A percentile compares a stretch with the other conserved stretches of the same genome.
phyloP scores from a whole-genome alignment of 2,329 filamentous ascomycete genomes.

The Exophiala alcalophila region DNA sequence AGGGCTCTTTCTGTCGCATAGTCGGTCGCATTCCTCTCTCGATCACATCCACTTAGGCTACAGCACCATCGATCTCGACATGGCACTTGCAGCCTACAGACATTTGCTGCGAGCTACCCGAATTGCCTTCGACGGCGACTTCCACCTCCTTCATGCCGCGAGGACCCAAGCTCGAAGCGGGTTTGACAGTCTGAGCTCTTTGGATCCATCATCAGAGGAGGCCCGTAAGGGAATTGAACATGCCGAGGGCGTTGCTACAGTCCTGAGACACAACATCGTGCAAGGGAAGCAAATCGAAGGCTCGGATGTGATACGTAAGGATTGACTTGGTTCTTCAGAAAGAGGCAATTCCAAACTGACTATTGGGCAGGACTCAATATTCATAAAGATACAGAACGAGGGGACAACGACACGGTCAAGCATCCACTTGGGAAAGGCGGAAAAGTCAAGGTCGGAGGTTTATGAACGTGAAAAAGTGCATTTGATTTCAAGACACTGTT shows the following conservation, averaged over 20 bases:
- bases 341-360: too few species aligned
- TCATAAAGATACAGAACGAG: constrained; percentile 84
- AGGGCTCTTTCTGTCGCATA: too few species aligned
- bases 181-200: constrained; percentile 66
- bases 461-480: constrained; percentile 29
- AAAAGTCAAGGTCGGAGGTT: constrained; percentile 35
- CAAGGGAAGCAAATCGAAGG: constrained; percentile 64
- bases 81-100: constrained; percentile 76
- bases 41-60: too few species aligned
- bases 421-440: constrained; percentile 27
- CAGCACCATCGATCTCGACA: too few species aligned
- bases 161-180: constrained; percentile 66
- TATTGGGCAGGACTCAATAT: constrained; percentile 69
- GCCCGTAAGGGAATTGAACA: constrained; percentile 66
- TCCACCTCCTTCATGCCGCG: constrained; percentile 65
- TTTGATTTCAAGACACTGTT: constrained; percentile 6
- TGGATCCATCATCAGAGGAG: constrained; percentile 58
- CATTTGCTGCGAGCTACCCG: constrained; percentile 75
- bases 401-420: constrained; percentile 89
- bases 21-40: too few species aligned
- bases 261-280: constrained; percentile 80
- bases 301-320: constrained; percentile 25
- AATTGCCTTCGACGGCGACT: constrained; percentile 80
- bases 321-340: constrained; percentile 4
- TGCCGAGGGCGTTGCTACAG: constrained; percentile 76